Evolutionary conservation across 106 monocot species (phyloP).

Genomic region (Triglochin maritima): DNA sequence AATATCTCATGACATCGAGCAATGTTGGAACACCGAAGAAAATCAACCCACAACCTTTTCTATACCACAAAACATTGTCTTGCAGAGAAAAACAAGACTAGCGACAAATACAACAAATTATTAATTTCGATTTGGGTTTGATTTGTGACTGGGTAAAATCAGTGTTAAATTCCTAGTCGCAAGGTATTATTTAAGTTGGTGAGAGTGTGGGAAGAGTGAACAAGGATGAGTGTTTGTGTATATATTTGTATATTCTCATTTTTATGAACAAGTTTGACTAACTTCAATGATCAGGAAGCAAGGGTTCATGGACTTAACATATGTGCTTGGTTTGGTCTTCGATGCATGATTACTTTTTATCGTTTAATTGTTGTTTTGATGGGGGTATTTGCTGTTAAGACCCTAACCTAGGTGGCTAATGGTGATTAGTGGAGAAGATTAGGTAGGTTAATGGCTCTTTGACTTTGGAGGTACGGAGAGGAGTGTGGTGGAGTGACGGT

Average conservation of each 20-base stretch:
- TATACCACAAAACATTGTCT: neutral
- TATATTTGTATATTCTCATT: slow-evolving; percentile 4
- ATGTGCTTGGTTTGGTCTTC: neutral
- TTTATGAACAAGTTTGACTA: neutral
- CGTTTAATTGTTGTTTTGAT: neutral
- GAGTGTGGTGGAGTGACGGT: too few relatives aligned
- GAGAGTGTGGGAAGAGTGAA: neutral
- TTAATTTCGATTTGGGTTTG: neutral
- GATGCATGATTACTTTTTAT: neutral
- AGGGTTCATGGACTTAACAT: too few relatives aligned
- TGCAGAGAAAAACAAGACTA: slow-evolving; percentile 1
- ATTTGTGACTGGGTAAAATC: neutral
- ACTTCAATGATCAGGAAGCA: neutral
- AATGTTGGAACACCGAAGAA: slow-evolving; percentile 1
- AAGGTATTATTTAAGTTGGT: neutral
- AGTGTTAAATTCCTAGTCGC: neutral
- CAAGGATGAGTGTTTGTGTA: slow-evolving; percentile 2
- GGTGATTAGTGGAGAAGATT: too few relatives aligned
- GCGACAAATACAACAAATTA: too few relatives aligned
- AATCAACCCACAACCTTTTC: too few relatives aligned
- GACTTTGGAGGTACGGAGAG: too few relatives aligned
- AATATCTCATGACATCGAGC: slow-evolving; percentile 51
- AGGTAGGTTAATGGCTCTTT: too few relatives aligned
- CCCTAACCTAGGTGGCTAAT: too few relatives aligned
- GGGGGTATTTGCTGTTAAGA: neutral